Conservation (phyloP, 176 grass and related monocot genomes). For the Rhynchospora pubera region DNA sequence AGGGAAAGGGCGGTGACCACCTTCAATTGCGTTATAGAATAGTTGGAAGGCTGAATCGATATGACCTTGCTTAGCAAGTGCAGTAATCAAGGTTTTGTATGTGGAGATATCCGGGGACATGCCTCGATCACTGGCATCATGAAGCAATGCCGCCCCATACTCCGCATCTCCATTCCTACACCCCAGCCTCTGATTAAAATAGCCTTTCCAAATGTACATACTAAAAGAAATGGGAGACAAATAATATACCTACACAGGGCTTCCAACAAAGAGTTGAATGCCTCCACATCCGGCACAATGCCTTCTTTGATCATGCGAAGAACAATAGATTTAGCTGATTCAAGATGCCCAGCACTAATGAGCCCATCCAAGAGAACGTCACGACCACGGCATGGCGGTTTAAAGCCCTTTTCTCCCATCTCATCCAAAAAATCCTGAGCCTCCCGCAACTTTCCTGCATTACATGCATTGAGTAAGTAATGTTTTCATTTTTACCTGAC, state of each 20-base stretch:
- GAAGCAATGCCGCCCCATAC: conserved; percentile 48
- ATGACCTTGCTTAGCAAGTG: conserved; percentile 68
- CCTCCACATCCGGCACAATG: conserved; percentile 66
- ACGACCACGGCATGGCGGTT: conserved; percentile 62
- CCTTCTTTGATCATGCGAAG: conserved; percentile 96
- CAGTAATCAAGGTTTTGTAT: conserved; percentile 82
- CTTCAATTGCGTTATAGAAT: conserved; percentile 67
- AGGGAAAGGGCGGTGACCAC: conserved; percentile 74
- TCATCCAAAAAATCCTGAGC: conserved; percentile 90
- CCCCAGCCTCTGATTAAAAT: neutral
- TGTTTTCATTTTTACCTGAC: neutral
- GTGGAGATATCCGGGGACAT: conserved; percentile 88
- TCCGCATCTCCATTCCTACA: conserved; percentile 44
- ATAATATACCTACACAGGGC: conserved; percentile 42
- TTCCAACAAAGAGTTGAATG: conserved; percentile 84
- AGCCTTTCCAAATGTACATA: neutral
- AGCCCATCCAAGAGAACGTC: conserved; percentile 85
- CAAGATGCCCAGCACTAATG: conserved; percentile 62
- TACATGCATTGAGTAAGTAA: neutral
- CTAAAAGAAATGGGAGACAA: neutral
- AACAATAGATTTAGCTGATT: conserved; percentile 77
- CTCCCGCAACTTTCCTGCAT: conserved; percentile 63
- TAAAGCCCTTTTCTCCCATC: conserved; percentile 70
- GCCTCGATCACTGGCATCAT: conserved; percentile 55
- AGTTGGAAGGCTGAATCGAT: conserved; percentile 71